Evolutionary conservation across 805 yeast genomes (phyloP).

Genomic region (Ogataea corticis): DNA sequence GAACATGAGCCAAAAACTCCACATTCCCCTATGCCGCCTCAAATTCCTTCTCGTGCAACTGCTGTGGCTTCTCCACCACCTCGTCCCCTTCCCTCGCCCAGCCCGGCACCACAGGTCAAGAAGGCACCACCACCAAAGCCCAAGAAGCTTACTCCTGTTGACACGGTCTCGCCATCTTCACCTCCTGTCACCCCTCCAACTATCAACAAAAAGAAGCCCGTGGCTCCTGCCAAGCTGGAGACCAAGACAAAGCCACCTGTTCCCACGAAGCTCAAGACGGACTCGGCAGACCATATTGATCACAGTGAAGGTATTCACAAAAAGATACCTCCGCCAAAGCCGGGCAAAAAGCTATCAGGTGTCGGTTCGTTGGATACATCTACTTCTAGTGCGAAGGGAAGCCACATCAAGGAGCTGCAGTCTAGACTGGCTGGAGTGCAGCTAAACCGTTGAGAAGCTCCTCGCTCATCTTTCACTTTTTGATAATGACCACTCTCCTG

Average conservation of each 20-base stretch:
- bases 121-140: slow-evolving; percentile 24
- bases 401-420: slow-evolving; percentile 35
- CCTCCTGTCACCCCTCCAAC: slow-evolving; percentile 1
- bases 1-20: slow-evolving; percentile 1
- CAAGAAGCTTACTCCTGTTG: slow-evolving; percentile 3
- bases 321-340: slow-evolving; percentile 15
- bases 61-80: background rate
- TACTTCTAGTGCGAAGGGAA: slow-evolving; percentile 20
- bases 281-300: background rate
- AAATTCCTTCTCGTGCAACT: background rate
- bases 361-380: background rate
- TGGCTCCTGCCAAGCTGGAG: slow-evolving; percentile 5
- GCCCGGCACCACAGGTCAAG: slow-evolving; percentile 2
- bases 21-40: background rate
- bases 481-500: too few relatives aligned
- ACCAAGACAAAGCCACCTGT: too few relatives aligned
- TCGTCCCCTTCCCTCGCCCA: slow-evolving; percentile 4
- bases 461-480: background rate
- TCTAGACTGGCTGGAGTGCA: slow-evolving; percentile 28
- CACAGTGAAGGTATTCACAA: background rate
- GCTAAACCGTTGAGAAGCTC: slow-evolving; percentile 10
- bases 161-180: background rate
- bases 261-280: background rate
- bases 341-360: slow-evolving; percentile 11
- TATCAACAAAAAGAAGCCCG: slow-evolving; percentile 11